Evolutionary conservation across 257 asterid genomes (phyloP), one percentile per base, ranked within the genome.

Genomic region (Petrea volubilis): DNA sequence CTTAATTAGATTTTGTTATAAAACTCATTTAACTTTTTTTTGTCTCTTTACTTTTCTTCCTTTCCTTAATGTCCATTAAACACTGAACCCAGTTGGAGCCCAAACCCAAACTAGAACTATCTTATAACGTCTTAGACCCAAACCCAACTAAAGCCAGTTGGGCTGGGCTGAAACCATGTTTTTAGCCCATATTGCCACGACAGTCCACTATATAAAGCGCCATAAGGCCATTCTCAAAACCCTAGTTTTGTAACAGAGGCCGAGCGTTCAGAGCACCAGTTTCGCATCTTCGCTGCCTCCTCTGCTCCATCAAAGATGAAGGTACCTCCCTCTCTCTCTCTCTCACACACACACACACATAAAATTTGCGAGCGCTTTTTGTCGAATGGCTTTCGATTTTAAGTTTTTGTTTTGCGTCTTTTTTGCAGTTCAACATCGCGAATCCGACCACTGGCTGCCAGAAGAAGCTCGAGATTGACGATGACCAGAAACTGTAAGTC

Each of bases 381-480:
- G 17, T 17, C 17, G 4, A 24, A 8, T 58, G 6, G 25, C 31
- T 17, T 34, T 66, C 31, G 9, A 11, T 67, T 38, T n/a, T 8
- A 55, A 1, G 14, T 44, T 38, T 25, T 31, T 33, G 23, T 20
- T 8, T 8, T 34, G 61, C 52, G 38, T 40, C 15, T 15, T 56
- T 69, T 80, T 31, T 68, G 60, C 44, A 83, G 88, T 80, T 83
- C 80, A 80, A 83, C 78, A 83, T 78, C 38, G 83, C 88, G 12
- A 80, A 83, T 63, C 82, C 86, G 63, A 80, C 86, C 27, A 80
- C 88, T 44, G 88, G 88, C 38, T 83, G 88, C 80, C 88, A 83
- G 82, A 83, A 83, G 84, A 83, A 80, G 86, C 85, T 83, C 73
- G 88, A 83, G 70, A 83, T 83, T 49, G 88, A 83, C 72, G 88